A percentile compares a stretch with the other conserved stretches of the same genome.
Conservation (phyloP, 1,139 yeast genomes). For the Lodderomyces theae region DNA sequence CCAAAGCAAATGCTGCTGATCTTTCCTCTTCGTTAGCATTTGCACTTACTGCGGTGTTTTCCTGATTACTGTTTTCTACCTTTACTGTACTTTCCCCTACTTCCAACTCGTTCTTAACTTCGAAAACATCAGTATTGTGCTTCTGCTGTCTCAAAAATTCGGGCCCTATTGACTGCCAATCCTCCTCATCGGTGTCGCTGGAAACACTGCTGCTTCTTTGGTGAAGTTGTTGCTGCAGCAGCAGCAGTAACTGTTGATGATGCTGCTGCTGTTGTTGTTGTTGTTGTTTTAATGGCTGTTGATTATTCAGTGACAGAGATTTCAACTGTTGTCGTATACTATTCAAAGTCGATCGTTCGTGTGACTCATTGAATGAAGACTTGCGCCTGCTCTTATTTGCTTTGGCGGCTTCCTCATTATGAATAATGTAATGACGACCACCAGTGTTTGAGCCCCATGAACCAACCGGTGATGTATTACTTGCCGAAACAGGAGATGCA, state of each 20-base stretch:
- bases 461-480: constrained; percentile 6
- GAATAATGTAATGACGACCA: constrained; percentile 4
- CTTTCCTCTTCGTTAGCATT: constrained; percentile 31
- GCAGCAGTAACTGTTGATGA: too few relatives aligned
- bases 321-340: constrained; percentile 5
- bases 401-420: constrained; percentile 16
- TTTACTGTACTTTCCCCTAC: background rate
- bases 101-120: background rate
- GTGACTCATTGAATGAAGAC: constrained; percentile 46
- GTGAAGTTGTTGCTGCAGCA: too few relatives aligned
- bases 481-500: constrained; percentile 3
- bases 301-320: background rate
- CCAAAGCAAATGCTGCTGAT: constrained; percentile 62
- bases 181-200: constrained; percentile 82
- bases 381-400: constrained; percentile 28
- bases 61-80: background rate
- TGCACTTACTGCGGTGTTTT: background rate
- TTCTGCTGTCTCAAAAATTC: constrained; percentile 45
- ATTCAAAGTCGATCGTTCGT: constrained; percentile 40
- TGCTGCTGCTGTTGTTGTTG: background rate
- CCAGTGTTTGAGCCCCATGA: background rate
- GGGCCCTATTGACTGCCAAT: constrained; percentile 90
- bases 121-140: background rate
- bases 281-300: background rate
- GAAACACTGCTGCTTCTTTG: constrained; percentile 8